Evolutionary conservation across 805 yeast species (phyloP), one percentile per base, ranked within the genome.

Genomic region (Candida dendrica): DNA sequence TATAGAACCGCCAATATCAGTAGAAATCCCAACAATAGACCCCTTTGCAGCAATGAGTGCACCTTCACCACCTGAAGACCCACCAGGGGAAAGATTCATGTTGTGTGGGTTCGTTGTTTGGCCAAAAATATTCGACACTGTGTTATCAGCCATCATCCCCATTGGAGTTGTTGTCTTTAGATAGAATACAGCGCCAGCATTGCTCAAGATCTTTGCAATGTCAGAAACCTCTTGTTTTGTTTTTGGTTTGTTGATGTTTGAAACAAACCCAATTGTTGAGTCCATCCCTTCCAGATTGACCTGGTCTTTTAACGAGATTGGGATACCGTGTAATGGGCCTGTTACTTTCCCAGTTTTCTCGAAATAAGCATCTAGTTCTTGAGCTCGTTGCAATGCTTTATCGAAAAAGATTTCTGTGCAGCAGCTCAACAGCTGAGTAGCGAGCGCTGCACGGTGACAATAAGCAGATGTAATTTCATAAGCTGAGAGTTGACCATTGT

Each of bases 41-140:
- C 77, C 81, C 40, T 71, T 74, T 49, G 75, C 64, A 2, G 75
- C 75, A 42, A 79, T 75, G 43, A 76, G 61, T 1, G 84, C 80
- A 46, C 85, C 81, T 53, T 80, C 86, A 48, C 88, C 88, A 42
- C 87, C 85, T 11, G 84, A 76, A 1, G 84, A 77, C 15, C 88
- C 88, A 47, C 88, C 88, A 3, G 82, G 68, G 22, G 82, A 72
- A 40, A 81, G 61, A 26, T 69, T 64, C 39, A 77, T 65, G 55
- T 81, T 81, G 63, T 59, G 64, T 2, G 85, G 81, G 53, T 81
- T 81, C 45, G 72, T 59, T 3, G 85, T 71, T 52, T 77, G 66
- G 10, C 88, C 88, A 41, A 65, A 69, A 53, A 81, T 67, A 58
- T 72, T 71, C 56, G 79, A 77, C 53, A 72, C 66, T 10, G 85